Conservation (phyloP, 495 filamentous ascomycete genomes). For the Podospora appendiculata region DNA sequence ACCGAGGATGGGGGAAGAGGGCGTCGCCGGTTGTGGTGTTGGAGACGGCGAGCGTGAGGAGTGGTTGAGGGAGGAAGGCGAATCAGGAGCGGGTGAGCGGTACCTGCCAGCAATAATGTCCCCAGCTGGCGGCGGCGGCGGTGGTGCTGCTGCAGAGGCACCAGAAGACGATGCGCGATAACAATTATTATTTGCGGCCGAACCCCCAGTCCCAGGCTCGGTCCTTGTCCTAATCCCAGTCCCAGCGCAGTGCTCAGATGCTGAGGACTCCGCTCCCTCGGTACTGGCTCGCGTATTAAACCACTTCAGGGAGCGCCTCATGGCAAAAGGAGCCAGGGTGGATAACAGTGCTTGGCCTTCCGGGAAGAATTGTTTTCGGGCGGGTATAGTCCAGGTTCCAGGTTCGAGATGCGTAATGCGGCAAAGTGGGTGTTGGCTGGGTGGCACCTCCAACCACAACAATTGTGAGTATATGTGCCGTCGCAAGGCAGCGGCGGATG, state of each 20-base stretch:
- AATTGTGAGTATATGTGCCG: not conserved
- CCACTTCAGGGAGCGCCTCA: conserved; percentile 22
- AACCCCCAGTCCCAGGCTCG: no score
- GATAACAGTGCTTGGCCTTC: conserved; percentile 15
- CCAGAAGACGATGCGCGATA: conserved; percentile 22
- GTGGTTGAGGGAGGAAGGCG: conserved; percentile 27
- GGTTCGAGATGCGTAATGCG: no score
- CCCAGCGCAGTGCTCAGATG: conserved; percentile 1
- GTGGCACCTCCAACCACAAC: not conserved
- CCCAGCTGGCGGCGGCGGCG: no score
- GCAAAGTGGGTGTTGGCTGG: no score
- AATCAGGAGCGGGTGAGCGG: conserved; percentile 12
- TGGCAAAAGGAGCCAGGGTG: conserved; percentile 19
- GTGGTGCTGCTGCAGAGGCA: conserved; percentile 2
- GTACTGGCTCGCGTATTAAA: conserved; percentile 20
- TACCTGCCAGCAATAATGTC: not conserved
- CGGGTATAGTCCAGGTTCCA: conserved; percentile 3
- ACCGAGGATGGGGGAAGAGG: conserved; percentile 24
- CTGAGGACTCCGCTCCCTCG: conserved; percentile 17
- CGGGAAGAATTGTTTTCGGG: not conserved
- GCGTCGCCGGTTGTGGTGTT: conserved; percentile 34
- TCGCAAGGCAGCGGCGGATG: no score
- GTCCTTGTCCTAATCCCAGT: not conserved
- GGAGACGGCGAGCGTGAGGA: conserved; percentile 27
- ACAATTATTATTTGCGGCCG: conserved; percentile 17